These are phyloP conservation scores for Dinochytrium kinnereticum DNA, from an alignment of 371 early-diverging fungal genomes.

Conservation along the genomic window DNA sequence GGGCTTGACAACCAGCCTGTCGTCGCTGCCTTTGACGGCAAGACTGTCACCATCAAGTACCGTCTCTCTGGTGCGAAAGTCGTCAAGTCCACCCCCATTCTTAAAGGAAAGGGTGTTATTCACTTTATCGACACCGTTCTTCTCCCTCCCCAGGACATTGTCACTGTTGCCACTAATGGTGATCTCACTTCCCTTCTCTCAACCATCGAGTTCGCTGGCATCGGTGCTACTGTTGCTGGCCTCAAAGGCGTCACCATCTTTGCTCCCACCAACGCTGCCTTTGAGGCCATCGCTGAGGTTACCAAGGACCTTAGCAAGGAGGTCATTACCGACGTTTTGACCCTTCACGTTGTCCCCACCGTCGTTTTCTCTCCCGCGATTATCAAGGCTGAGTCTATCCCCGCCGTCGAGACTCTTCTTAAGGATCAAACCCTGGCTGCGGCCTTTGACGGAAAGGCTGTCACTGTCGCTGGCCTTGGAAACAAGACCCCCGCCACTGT, in stretches of 20 bases:
- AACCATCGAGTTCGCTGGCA: conserved; percentile 22
- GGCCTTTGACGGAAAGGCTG: conserved; percentile 25
- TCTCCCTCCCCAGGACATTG: conserved; percentile 24
- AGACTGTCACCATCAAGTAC: conserved; percentile 1
- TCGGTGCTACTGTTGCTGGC: conserved; percentile 31
- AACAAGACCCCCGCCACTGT: conserved; percentile 43
- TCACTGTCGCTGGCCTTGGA: conserved; percentile 39
- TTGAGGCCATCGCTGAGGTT: conserved; percentile 36
- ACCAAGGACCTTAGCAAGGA: conserved; percentile 32
- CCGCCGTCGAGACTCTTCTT: conserved; percentile 29
- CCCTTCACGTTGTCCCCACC: conserved; percentile 39
- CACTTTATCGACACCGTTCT: conserved; percentile 33
- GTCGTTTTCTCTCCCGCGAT: conserved; percentile 30
- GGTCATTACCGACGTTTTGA: conserved; percentile 34
- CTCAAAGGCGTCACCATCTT: conserved; percentile 38
- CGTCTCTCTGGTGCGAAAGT: conserved; percentile 23
- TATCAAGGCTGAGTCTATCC: conserved; percentile 24
- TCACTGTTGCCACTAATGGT: conserved; percentile 17
- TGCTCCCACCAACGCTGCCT: conserved; percentile 43
- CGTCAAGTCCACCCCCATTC: conserved; percentile 20
- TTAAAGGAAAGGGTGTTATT: conserved; percentile 19
- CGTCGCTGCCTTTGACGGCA: neutral
- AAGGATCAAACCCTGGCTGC: conserved; percentile 24
- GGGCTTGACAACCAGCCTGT: neutral
- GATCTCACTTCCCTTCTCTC: conserved; percentile 28